Conservation (phyloP, 225 moss, liverwort and hornwort genomes). For the Anthoceros angustus region DNA sequence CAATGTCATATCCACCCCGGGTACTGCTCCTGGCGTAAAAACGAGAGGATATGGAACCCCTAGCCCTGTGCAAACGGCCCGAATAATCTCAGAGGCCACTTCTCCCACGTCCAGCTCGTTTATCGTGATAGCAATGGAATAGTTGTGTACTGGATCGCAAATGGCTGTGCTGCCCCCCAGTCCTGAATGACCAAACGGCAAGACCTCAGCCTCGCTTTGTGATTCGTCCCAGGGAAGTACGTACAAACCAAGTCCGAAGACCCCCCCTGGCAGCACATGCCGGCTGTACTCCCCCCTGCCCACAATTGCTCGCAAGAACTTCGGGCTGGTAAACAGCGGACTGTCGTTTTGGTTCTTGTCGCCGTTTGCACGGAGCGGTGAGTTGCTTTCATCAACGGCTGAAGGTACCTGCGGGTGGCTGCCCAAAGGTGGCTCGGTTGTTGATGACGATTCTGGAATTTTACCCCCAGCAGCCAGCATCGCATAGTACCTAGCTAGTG, state of each 20-base stretch:
- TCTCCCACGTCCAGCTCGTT: conserved; percentile 68
- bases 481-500: conserved; percentile 79
- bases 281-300: conserved; percentile 35
- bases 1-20: conserved; percentile 41
- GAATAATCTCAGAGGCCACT: conserved; percentile 61
- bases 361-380: conserved; percentile 17
- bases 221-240: conserved; percentile 23
- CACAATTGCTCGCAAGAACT: conserved; percentile 51
- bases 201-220: conserved; percentile 7
- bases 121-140: conserved; percentile 58
- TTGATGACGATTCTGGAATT: conserved; percentile 29
- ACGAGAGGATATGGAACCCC: conserved; percentile 58
- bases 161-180: conserved; percentile 77
- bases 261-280: conserved; percentile 27
- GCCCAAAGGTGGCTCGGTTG: conserved; percentile 50
- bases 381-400: not conserved
- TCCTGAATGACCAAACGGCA: conserved; percentile 82
- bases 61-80: conserved; percentile 52
- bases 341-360: conserved; percentile 10
- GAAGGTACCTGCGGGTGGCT: conserved; percentile 49
- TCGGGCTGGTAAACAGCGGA: conserved; percentile 33
- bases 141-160: conserved; percentile 58
- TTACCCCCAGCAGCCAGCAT: conserved; percentile 43
- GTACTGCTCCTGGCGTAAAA: conserved; percentile 27
- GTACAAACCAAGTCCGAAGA: conserved; percentile 67